Percentiles rank a stretch among this genome's conserved stretches.
Evolutionary conservation across 2,329 filamentous ascomycete species (phyloP).

Genomic region (Sporothrix mexicana): DNA sequence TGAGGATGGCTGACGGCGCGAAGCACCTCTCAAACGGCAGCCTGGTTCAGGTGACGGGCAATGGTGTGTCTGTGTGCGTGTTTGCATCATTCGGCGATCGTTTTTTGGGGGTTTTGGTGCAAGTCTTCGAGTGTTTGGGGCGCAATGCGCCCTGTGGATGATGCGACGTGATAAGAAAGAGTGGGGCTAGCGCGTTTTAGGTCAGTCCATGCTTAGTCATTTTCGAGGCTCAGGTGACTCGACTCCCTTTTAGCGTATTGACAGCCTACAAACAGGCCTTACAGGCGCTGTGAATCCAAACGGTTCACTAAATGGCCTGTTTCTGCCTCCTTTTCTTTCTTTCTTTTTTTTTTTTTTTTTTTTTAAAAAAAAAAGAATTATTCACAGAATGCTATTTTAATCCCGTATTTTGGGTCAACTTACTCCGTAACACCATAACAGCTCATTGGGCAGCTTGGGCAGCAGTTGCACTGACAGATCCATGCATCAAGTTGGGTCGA

Average conservation of each 20-base stretch:
- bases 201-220: slow-evolving; percentile 9
- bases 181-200: slow-evolving; percentile 6
- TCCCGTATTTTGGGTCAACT: too few species aligned
- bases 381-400: too few species aligned
- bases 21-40: slow-evolving; percentile 23
- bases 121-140: slow-evolving; percentile 8
- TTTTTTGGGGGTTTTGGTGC: neutral
- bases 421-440: too few species aligned
- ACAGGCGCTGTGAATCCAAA: neutral
- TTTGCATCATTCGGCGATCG: slow-evolving; percentile 15
- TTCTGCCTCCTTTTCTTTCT: neutral
- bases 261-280: neutral
- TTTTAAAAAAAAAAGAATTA: too few species aligned
- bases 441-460: neutral
- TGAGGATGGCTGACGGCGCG: slow-evolving; percentile 17
- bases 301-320: neutral
- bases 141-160: slow-evolving; percentile 21
- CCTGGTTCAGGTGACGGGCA: slow-evolving; percentile 18
- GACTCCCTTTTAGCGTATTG: neutral
- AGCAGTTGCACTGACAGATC: neutral
- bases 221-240: neutral
- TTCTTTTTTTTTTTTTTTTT: too few species aligned
- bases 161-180: slow-evolving; percentile 19
- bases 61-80: slow-evolving; percentile 16
- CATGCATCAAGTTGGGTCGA: neutral